Conservation (phyloP, 495 filamentous ascomycete species). For the Hyaloscypha variabilis region DNA sequence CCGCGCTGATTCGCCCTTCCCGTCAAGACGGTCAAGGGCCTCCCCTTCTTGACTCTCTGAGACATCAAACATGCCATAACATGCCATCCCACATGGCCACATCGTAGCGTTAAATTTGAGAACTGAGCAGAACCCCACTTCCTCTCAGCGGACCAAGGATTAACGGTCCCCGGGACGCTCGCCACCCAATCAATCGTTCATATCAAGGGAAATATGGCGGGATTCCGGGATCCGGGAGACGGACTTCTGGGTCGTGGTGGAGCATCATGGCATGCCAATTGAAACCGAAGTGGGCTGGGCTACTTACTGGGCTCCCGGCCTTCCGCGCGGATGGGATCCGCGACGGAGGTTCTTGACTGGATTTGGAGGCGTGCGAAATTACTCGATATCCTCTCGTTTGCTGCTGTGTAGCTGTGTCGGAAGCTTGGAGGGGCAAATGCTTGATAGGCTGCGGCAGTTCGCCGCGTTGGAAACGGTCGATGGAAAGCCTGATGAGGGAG, state of each 20-base stretch:
- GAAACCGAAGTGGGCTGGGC: not conserved
- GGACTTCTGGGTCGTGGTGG: conserved; percentile 8
- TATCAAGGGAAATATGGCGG: not conserved
- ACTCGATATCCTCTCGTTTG: not conserved
- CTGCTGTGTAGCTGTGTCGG: no score
- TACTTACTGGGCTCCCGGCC: not conserved
- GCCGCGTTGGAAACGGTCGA: not conserved
- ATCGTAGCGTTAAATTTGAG: not conserved
- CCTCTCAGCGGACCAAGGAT: not conserved
- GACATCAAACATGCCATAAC: not conserved
- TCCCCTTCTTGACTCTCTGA: not conserved
- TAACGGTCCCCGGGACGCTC: not conserved
- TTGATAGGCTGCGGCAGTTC: conserved; percentile 14
- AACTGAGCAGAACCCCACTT: not conserved
- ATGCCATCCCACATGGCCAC: no score
- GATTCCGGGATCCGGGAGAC: conserved; percentile 10
- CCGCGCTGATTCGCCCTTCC: no score
- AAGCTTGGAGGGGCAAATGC: not conserved
- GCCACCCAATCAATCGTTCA: conserved; percentile 11
- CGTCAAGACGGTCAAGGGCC: no score
- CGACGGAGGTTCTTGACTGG: not conserved
- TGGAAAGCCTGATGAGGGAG: not conserved
- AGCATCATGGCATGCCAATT: no score
- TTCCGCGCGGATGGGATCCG: conserved; percentile 14
- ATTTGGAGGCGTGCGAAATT: not conserved